Base-by-base conservation (phyloP, 257 asterid species). In the Solanum raphanifolium region DNA sequence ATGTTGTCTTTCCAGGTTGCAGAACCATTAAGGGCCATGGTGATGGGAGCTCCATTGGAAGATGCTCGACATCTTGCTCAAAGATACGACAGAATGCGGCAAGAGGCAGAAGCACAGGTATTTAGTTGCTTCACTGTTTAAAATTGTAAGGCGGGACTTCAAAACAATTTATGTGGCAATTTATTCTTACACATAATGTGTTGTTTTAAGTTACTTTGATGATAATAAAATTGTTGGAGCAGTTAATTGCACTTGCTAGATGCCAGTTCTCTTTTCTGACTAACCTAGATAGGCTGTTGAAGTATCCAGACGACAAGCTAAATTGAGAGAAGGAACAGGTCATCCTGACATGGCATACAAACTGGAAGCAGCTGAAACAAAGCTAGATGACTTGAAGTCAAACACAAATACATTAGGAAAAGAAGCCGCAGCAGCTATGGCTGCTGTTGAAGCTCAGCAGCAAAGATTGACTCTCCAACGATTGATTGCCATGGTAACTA, bases 31-130 rank as follows among this genome's bases (percentile, higher is more conserved):
- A 93, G 99, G 93, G 94, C 99, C 48, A 96, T 97, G 99, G 99
- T 97, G 87, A 91, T 96, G 98, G 99, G 99, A 87, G 99, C 99
- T 92, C 99, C 99, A 83, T 79, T 97, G 86, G 99, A 97, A 90
- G 99, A 97, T 95, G 99, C 99, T 91, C 98, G 99, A 68, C 99
- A 96, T 93, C 98, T 97, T 36, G 99, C 99, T 83, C 99, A 97
- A 91, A 91, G 99, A 88, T 97, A 97, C 90, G 99, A 96, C 89
- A 92, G 98, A 92, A 93, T 97, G 98, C 94, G 99, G 66, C 99
- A 97, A 92, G 99, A 97, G 88, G 96, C 98, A 27, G 99, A 97
- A 92, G 96, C 98, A 91, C 99, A 97, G 99, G 99, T 97, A 93
- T 89, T 88, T 90, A 88, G 78, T 85, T 41, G 86, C 55, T 83